Base-by-base conservation (phyloP, 306 rosid species). In the Castanea crenata region DNA sequence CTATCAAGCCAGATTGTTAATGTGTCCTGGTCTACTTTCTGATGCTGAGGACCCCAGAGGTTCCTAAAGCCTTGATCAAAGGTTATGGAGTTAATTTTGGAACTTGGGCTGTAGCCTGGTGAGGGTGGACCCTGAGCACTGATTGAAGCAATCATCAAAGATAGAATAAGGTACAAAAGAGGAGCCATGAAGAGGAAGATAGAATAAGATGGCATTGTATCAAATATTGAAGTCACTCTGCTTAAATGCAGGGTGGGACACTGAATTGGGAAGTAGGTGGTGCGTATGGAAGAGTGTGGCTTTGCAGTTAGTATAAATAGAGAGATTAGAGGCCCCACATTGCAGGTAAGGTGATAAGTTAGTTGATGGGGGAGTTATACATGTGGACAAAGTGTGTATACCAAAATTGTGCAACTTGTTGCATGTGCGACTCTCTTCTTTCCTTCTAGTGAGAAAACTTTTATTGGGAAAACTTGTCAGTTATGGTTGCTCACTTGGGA, bases 11-110 rank as follows among this genome's bases (percentile, higher is more conserved):
- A 93, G 74, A 95, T 77, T 27, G 88, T 85, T 78, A 95, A 27
- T 11, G 86, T 11, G 74, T 76, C 87, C 23, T 89, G 92, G 80
- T 90, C 97, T 44, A 82, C 10, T 71, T 34, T 91, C 73, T 93
- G 96, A 77, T 95, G 98, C 75, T 89, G 82, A 74, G 91, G 84
- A 81, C 99, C 99, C 99, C 99, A 90, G 0, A 82, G 91, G 81
- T 88, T 91, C 82, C 86, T 77, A 69, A 81, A 93, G 58, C 84
- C 94, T 29, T 90, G 91, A 80, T 74, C 86, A 69, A 95, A 95
- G 71, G 59, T 80, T 20, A 86, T 49, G 51, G 98, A 38, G 4
- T 75, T 81, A 38, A 93, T 78, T 79, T 78, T 80, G 63, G 91
- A 90, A 76, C 95, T 87, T 16, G 91, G 93, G 61, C 44, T 84